Conservation (phyloP, 2,329 filamentous ascomycete species). For the Fusarium sp. region DNA sequence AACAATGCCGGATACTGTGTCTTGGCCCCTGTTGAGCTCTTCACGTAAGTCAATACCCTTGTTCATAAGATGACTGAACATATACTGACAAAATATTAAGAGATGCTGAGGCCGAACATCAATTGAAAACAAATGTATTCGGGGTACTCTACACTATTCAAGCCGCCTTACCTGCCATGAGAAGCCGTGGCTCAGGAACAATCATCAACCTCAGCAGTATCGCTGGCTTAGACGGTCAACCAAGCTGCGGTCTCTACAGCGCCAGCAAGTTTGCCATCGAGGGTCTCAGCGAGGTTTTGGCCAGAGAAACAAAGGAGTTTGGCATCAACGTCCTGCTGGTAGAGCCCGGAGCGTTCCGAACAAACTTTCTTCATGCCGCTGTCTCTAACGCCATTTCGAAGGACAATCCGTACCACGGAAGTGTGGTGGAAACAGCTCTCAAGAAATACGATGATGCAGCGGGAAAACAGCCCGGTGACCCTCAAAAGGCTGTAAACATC, state of each 20-base stretch:
- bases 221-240: slow-evolving; percentile 58
- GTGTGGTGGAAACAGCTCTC: slow-evolving; percentile 45
- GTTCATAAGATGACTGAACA: too few species aligned
- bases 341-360: slow-evolving; percentile 67
- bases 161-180: slow-evolving; percentile 64
- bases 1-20: slow-evolving; percentile 65
- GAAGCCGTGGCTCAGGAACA: slow-evolving; percentile 58
- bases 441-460: slow-evolving; percentile 47
- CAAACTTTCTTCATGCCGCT: slow-evolving; percentile 59
- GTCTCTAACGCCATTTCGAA: slow-evolving; percentile 39
- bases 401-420: slow-evolving; percentile 51
- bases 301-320: slow-evolving; percentile 60
- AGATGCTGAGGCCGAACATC: slow-evolving; percentile 57
- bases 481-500: slow-evolving; percentile 55
- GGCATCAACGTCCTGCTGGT: slow-evolving; percentile 62
- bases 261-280: slow-evolving; percentile 63
- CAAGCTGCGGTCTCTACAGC: slow-evolving; percentile 61
- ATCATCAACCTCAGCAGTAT: slow-evolving; percentile 65
- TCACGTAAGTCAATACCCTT: slow-evolving; percentile 43
- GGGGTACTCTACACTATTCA: slow-evolving; percentile 64
- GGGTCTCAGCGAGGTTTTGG: slow-evolving; percentile 60
- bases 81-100: slow-evolving; percentile 39
- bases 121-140: slow-evolving; percentile 66
- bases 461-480: slow-evolving; percentile 59
- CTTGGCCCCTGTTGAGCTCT: slow-evolving; percentile 43